Conservation (phyloP, 441 rosid genomes). For the Bruguiera hainesii region DNA sequence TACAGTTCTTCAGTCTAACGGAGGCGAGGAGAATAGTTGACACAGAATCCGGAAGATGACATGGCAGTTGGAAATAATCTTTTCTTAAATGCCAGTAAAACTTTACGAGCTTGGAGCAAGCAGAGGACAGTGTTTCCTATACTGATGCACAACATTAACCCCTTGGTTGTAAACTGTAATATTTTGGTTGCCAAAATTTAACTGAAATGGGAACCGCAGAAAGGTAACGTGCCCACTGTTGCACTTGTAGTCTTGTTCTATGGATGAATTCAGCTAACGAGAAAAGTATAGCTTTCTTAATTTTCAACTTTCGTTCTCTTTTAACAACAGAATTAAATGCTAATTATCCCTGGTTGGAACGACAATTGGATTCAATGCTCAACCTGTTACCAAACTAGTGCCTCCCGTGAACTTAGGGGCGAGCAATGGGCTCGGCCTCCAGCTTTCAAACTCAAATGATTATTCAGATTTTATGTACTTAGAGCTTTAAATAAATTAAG, state of each 20-base stretch:
- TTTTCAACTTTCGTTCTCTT: background rate
- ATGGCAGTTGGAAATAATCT: conserved; percentile 3
- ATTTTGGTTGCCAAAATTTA: conserved; percentile 21
- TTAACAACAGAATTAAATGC: no score
- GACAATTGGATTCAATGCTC: no score
- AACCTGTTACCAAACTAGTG: no score
- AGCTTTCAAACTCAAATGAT: no score
- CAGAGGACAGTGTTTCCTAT: conserved; percentile 28
- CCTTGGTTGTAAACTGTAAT: conserved; percentile 24
- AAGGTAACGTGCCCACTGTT: conserved; percentile 13
- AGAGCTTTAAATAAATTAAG: no score
- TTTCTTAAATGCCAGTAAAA: conserved; percentile 19
- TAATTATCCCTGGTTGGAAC: no score
- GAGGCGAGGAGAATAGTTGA: conserved; percentile 43
- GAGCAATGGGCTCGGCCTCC: no score
- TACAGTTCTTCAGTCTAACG: conserved; percentile 31
- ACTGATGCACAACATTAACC: conserved; percentile 41
- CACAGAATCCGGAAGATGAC: background rate
- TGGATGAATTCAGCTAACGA: background rate
- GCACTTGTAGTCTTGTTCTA: conserved; percentile 15
- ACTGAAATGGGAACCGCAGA: conserved; percentile 11
- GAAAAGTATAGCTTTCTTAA: background rate
- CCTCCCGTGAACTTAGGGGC: no score
- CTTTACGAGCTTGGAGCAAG: conserved; percentile 16
- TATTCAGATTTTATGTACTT: no score